A percentile compares a stretch with the other conserved stretches of the same genome.
phyloP scores from a whole-genome alignment of 805 yeast species.

The Cyberlindnera xylosilytica region DNA sequence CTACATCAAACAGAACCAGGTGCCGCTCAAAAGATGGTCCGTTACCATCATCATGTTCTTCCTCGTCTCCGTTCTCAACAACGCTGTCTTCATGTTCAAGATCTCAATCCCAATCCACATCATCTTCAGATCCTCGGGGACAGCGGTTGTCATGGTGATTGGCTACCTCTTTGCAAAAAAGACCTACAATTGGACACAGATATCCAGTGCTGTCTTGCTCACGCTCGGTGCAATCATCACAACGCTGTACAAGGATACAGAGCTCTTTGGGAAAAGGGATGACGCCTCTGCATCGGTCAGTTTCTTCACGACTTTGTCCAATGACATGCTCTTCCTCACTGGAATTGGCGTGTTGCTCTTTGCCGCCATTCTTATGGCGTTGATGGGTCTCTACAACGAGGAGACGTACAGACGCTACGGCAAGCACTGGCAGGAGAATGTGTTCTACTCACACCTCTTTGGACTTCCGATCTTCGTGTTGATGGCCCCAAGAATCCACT shows the following conservation, averaged over 20 bases:
- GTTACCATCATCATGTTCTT: conserved; percentile 50
- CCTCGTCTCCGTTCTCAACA: conserved; percentile 49
- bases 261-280: conserved; percentile 22
- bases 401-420: conserved; percentile 47
- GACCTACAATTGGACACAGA: conserved; percentile 43
- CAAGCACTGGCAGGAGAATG: conserved; percentile 59
- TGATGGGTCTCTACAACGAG: conserved; percentile 60
- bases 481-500: conserved; percentile 30
- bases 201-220: conserved; percentile 47
- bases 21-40: conserved; percentile 44
- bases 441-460: conserved; percentile 58
- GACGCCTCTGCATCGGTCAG: conserved; percentile 3
- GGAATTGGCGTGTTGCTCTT: conserved; percentile 38
- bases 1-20: conserved; percentile 31
- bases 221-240: conserved; percentile 44
- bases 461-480: conserved; percentile 52
- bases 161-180: conserved; percentile 48
- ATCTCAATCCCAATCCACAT: conserved; percentile 68
- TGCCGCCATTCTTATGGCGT: conserved; percentile 50
- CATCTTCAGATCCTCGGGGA: conserved; percentile 60
- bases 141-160: conserved; percentile 56
- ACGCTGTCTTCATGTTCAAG: conserved; percentile 52
- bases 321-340: conserved; percentile 21
- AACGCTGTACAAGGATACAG: conserved; percentile 30
- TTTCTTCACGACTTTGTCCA: conserved; percentile 7